A percentile compares a stretch with the other conserved stretches of the same genome.
phyloP scores from a whole-genome alignment of 176 grass and related monocot species.

The Tuctoria greenei region DNA sequence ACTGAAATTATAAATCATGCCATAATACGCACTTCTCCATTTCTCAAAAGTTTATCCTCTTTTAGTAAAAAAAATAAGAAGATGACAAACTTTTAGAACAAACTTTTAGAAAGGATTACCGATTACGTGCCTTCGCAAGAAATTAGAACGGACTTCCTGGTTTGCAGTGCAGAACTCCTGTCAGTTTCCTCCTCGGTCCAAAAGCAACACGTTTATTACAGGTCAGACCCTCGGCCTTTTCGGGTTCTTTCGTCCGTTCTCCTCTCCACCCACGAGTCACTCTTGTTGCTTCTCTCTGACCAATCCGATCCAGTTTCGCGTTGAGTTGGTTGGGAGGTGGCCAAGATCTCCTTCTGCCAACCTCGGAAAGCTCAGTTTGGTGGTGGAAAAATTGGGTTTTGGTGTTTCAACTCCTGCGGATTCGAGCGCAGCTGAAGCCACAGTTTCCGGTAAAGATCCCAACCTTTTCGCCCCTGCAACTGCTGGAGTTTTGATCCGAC shows the following conservation, averaged over 20 bases:
- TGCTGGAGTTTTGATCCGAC: neutral
- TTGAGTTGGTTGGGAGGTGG: neutral
- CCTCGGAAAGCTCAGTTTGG: neutral
- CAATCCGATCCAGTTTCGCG: conserved; percentile 4
- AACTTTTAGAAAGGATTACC: too few relatives aligned
- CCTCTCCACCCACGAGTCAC: neutral
- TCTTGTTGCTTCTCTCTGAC: neutral
- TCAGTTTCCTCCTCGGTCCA: conserved; percentile 6
- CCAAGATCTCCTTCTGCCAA: conserved; percentile 12
- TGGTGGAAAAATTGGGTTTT: conserved; percentile 22
- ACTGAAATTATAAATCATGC: too few relatives aligned
- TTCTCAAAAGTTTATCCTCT: too few relatives aligned
- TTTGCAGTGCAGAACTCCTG: too few relatives aligned
- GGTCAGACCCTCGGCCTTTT: conserved; percentile 2
- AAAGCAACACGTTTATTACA: conserved; percentile 17
- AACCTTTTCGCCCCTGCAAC: neutral
- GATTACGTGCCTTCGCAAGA: too few relatives aligned
- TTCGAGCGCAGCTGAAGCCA: neutral
- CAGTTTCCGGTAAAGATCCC: neutral
- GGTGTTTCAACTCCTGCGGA: neutral
- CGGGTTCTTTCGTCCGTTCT: too few relatives aligned
- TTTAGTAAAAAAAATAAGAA: too few relatives aligned
- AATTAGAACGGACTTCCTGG: too few relatives aligned
- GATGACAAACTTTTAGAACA: too few relatives aligned
- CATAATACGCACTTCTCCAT: too few relatives aligned